Conservation (phyloP, 441 rosid species). For the Daphne laureola region DNA sequence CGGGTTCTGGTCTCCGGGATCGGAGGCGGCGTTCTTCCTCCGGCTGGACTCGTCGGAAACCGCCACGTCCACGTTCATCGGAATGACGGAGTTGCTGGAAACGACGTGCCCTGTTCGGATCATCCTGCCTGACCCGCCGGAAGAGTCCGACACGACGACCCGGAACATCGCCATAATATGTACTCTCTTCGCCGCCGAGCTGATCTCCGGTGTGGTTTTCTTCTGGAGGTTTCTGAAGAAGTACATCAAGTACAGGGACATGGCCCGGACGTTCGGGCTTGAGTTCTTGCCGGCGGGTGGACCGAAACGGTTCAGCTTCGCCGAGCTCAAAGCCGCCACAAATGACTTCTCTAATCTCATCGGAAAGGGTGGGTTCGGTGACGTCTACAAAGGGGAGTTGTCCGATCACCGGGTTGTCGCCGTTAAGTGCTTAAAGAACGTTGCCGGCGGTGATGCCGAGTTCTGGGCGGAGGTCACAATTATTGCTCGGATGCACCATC, state of each 20-base stretch:
- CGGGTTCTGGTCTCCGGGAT: conserved; percentile 66
- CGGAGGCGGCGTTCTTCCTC: conserved; percentile 33
- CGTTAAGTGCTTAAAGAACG: conserved; percentile 57
- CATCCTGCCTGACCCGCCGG: conserved; percentile 47
- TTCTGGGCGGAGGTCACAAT: conserved; percentile 77
- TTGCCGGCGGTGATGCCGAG: conserved; percentile 50
- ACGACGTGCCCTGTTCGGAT: conserved; percentile 52
- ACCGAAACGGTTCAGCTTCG: conserved; percentile 50
- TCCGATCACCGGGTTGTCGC: conserved; percentile 52
- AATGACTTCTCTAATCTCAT: conserved; percentile 38
- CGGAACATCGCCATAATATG: conserved; percentile 44
- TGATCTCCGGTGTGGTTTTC: conserved; percentile 46
- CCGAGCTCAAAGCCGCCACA: conserved; percentile 58
- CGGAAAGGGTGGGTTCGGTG: conserved; percentile 68
- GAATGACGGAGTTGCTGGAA: conserved; percentile 40
- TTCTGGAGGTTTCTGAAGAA: conserved; percentile 60
- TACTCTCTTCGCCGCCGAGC: conserved; percentile 53
- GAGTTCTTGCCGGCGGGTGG: conserved; percentile 67
- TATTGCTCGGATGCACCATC: conserved; percentile 71
- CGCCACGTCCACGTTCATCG: conserved; percentile 33
- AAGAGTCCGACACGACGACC: conserved; percentile 34
- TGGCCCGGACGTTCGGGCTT: conserved; percentile 65
- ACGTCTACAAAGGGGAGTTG: conserved; percentile 62
- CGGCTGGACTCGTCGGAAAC: conserved; percentile 34
- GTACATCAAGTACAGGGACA: conserved; percentile 60